Base-by-base conservation (phyloP, 176 grass and related monocot species). In the Triticum turgidum region DNA sequence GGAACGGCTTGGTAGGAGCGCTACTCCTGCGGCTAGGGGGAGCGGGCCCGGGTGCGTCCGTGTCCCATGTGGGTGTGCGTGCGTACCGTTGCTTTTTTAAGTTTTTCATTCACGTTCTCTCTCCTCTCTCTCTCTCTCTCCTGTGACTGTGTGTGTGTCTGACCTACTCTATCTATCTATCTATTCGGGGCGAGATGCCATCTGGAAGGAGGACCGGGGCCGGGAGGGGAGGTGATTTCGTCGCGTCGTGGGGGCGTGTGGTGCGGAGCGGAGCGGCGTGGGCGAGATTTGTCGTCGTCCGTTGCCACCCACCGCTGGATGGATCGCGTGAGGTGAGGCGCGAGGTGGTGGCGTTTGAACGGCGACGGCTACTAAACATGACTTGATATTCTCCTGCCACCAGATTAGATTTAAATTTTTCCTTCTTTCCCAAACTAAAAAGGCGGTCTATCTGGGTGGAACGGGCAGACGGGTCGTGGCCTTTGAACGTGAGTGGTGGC, bases 121-220 rank as follows among this genome's bases (percentile, higher is more conserved):
- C 4, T 34, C 4, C 33, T 70, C 35, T 70, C 35, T 30, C 29
- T 30, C 27, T 49, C 11, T 41, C 39, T 18, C 72, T 29, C 14
- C 70, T 47, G 41, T 67, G 30, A 33, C 15, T 68, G 54, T 32
- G 13, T 11, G 63, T 0, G 32, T 67, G 65, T 68, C 17, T 0
- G 32, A 35, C 27, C 64, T 7, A 15, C 27, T 30, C 66, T 21
- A 69, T 37, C 34, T 38, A 67, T 33, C 30, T 67, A 59, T 21
- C 54, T 59, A 59, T 59, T 9, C 15, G 41, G 21, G 73, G 45
- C 9, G 13, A 5, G 12, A 9, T 54, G 86, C 63, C 87, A 83
- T 72, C 74, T 79, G 81, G 75, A 78, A 69, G 81, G 75, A 78
- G 63, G 63, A 6, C 5, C 61, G n/a, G n/a, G 59, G 3, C 49